Evolutionary conservation across 345 rosid species (phyloP).

Genomic region (Citrus hindsii): DNA sequence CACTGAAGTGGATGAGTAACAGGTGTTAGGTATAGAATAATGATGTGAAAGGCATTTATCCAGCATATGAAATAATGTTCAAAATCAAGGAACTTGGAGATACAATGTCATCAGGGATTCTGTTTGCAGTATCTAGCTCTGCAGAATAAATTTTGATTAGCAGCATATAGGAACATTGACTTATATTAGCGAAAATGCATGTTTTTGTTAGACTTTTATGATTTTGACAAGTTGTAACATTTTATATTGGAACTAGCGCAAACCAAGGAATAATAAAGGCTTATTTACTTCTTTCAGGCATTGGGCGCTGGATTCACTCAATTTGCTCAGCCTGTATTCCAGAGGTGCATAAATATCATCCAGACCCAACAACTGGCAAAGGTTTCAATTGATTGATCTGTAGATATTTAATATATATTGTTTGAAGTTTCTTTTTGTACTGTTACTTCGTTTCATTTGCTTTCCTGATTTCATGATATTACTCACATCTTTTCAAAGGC

Average conservation of each 20-base stretch:
- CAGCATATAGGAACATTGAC: neutral
- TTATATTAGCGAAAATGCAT: neutral
- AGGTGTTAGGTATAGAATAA: neutral
- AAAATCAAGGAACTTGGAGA: neutral
- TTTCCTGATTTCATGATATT: neutral
- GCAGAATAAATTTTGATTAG: neutral
- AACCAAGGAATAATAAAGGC: neutral
- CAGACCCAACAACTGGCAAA: constrained; percentile 77
- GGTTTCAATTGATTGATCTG: constrained; percentile 38
- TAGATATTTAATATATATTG: neutral
- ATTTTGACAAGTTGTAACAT: neutral
- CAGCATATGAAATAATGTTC: neutral
- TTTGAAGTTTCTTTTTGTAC: neutral
- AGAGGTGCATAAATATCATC: constrained; percentile 85
- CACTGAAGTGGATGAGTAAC: neutral
- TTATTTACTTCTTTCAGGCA: constrained; percentile 58
- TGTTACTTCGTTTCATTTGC: neutral
- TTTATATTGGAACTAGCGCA: neutral
- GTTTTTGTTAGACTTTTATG: neutral
- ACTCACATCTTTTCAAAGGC: neutral
- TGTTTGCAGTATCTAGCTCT: neutral
- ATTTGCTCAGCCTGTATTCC: constrained; percentile 92
- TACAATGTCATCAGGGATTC: neutral
- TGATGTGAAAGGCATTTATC: neutral
- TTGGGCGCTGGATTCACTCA: constrained; percentile 84